Conservation (phyloP, 1,284 basidiomycete genomes). For the Mycena citricolor region DNA sequence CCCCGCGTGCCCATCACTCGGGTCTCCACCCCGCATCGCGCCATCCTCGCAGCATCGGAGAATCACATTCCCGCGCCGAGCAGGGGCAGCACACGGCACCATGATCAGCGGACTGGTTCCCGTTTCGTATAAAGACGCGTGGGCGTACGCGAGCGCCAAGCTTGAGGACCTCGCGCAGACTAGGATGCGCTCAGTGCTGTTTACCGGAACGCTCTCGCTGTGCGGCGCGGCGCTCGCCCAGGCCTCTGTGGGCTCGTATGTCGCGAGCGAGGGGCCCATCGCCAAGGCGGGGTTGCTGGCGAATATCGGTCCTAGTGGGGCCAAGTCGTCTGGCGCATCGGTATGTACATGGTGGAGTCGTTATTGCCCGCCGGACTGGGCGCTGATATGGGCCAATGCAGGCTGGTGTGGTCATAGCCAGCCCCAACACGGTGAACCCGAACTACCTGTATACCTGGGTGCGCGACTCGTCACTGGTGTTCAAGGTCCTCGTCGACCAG, state of each 20-base stretch:
- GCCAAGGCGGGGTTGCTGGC: constrained; percentile 56
- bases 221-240: constrained; percentile 15
- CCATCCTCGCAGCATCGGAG: no score
- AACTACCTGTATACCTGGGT: constrained; percentile 54
- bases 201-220: constrained; percentile 16
- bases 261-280: constrained; percentile 47
- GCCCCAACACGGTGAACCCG: constrained; percentile 45
- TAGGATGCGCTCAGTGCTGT: constrained; percentile 17
- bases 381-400: background rate
- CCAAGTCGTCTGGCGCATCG: constrained; percentile 50
- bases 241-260: constrained; percentile 37
- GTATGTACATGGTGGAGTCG: constrained; percentile 1
- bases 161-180: constrained; percentile 16
- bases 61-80: no score
- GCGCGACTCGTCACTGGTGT: constrained; percentile 51
- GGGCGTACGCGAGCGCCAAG: constrained; percentile 8
- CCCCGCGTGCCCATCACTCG: no score
- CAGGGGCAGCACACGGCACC: no score
- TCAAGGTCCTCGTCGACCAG: constrained; percentile 48
- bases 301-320: constrained; percentile 59
- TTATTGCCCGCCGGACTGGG: background rate
- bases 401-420: constrained; percentile 51
- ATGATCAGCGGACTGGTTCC: no score
- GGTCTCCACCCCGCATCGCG: no score
- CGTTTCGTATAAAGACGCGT: no score